Base-by-base conservation (phyloP, 2,329 filamentous ascomycete genomes). In the Nothophoma quercina region DNA sequence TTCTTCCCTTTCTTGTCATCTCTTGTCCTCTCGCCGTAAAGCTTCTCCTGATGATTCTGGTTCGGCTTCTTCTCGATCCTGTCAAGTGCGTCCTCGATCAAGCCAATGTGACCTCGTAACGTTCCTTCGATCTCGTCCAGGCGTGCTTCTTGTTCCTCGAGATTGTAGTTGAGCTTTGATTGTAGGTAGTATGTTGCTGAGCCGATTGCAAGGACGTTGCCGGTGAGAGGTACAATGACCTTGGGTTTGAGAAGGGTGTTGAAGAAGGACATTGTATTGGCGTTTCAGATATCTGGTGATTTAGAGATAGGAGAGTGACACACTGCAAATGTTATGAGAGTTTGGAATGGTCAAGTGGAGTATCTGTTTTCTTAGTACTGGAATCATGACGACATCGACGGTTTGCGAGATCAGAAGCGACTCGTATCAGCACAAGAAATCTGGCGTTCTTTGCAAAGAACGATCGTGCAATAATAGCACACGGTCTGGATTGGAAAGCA, bases 81-180 rank as follows among this genome's bases (percentile, higher is more conserved):
- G 53, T 79, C 76, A 18, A 80, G 56, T 5, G 74, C 67, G 28
- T 79, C 78, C 55, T 81, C 77, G 33, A 80, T 80, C 15, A 79
- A 41, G 1, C 77, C 78, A 51, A 80, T 79, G 50, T 80, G 78
- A 2, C 77, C 78, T 50, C 78, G 59, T 28, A 80, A 52, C 12
- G 78, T 81, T 6, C 78, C 77, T 58, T 81, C 78, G 2, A 81
- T 69, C 48, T 79, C 77, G 43, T 80, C 77, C 58, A 79, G 71
- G 8, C 77, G 74, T 3, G 79, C 78, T 66, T 81, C 79, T 58
- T 78, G 74, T 55, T 81, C 77, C 64, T 79, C 73, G 4, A 78
- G 70, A 48, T 78, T 79, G 64, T 76, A 75, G 22, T 74, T 65
- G 45, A 77, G 73, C 49, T 72, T 74, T 1, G 67, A 68, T 49